phyloP scores from a whole-genome alignment of 1,139 yeast genomes.

The Geotrichum cucujoidarum region DNA sequence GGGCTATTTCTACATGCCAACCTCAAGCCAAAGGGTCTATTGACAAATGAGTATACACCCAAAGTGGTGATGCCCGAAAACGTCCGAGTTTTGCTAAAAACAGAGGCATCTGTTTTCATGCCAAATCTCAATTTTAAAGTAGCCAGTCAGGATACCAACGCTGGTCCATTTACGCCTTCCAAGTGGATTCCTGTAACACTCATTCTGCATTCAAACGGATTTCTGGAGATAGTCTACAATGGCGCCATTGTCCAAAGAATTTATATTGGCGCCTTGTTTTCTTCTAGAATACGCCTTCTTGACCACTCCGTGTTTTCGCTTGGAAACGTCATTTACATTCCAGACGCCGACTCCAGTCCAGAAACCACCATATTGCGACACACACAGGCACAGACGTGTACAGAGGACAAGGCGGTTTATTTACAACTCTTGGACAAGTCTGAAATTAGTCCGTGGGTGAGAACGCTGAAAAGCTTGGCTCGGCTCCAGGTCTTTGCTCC shows the following conservation, averaged over 20 bases:
- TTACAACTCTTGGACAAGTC: constrained; percentile 6
- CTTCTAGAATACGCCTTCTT: constrained; percentile 7
- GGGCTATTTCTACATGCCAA: constrained; percentile 14
- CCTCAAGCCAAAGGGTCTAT: constrained; percentile 12
- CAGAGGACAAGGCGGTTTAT: constrained; percentile 1
- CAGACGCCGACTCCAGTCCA: background rate
- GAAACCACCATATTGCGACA: background rate
- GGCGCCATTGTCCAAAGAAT: background rate
- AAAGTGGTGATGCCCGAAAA: background rate
- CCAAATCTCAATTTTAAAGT: too few species aligned
- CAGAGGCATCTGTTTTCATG: too few species aligned
- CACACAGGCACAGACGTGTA: background rate
- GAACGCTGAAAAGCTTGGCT: constrained; percentile 65
- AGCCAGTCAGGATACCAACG: too few species aligned
- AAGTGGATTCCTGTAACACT: constrained; percentile 12
- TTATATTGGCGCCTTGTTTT: background rate
- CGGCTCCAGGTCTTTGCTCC: constrained; percentile 51
- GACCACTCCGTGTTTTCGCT: constrained; percentile 12
- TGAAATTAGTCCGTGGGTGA: constrained; percentile 59
- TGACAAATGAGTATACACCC: constrained; percentile 10
- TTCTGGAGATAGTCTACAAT: constrained; percentile 2
- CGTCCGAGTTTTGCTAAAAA: too few species aligned
- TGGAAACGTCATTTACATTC: constrained; percentile 8
- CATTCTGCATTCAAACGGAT: constrained; percentile 5
- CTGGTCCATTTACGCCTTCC: constrained; percentile 8